phyloP scores from a whole-genome alignment of 2,329 filamentous ascomycete species.

The Diaporthe australafricana region DNA sequence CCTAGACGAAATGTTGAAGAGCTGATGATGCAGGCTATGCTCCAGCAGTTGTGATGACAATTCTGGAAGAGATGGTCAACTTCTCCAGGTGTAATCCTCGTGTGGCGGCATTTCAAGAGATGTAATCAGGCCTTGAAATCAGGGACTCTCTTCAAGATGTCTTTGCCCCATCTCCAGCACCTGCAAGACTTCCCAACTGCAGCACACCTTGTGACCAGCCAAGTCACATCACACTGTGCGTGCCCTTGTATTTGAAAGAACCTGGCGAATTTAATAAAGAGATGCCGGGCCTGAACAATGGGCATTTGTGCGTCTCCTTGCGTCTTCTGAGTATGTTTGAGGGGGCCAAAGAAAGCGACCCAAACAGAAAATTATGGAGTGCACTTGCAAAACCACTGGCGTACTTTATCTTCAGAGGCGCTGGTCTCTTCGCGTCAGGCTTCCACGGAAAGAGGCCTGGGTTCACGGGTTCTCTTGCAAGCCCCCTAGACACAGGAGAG shows the following conservation, averaged over 20 bases:
- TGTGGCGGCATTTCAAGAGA: background rate
- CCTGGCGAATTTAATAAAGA: background rate
- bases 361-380: background rate
- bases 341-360: background rate
- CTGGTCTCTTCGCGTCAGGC: background rate
- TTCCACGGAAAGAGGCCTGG: background rate
- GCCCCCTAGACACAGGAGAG: background rate
- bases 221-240: background rate
- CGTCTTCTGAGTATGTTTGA: background rate
- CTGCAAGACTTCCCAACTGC: background rate
- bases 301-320: background rate
- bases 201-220: background rate
- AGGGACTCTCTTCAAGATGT: background rate
- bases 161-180: background rate
- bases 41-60: background rate
- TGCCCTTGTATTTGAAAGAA: background rate
- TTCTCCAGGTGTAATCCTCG: background rate
- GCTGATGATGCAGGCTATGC: background rate
- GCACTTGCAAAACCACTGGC: background rate
- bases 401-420: no score
- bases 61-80: background rate
- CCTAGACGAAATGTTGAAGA: background rate
- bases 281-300: background rate
- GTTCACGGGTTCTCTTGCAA: background rate
- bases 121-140: background rate